Conservation (phyloP, 768 basidiomycete genomes). For the Phaeotremella skinneri region DNA sequence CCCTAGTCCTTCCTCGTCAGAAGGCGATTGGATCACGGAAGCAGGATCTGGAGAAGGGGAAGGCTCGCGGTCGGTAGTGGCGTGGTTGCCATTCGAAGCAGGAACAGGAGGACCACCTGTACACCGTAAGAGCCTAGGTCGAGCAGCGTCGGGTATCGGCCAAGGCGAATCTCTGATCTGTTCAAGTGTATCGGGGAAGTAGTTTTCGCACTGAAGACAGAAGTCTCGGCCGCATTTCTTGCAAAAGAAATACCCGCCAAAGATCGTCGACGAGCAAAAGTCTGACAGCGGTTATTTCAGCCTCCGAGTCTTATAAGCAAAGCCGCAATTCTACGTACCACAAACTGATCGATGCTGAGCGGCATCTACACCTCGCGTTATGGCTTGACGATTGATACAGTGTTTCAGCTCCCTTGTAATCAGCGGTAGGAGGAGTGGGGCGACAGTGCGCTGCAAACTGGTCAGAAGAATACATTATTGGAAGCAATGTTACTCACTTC, state of each 20-base stretch:
- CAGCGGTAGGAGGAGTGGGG: conserved; percentile 38
- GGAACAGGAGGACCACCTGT: neutral
- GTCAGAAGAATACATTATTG: neutral
- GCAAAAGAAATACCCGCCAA: conserved; percentile 86
- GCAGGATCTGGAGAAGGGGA: conserved; percentile 53
- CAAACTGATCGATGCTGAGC: conserved; percentile 40
- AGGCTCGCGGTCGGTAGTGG: too few relatives aligned
- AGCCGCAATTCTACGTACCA: conserved; percentile 23
- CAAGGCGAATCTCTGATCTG: conserved; percentile 29
- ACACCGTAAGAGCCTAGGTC: conserved; percentile 28
- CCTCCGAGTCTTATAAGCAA: neutral
- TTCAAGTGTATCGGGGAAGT: conserved; percentile 57
- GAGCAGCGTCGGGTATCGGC: conserved; percentile 31
- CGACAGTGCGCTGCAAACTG: conserved; percentile 34
- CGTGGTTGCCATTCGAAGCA: too few relatives aligned
- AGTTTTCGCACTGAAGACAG: conserved; percentile 76
- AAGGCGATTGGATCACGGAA: conserved; percentile 56
- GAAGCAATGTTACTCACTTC: conserved; percentile 29
- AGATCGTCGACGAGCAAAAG: conserved; percentile 90
- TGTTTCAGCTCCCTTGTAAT: conserved; percentile 45
- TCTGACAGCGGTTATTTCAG: conserved; percentile 61
- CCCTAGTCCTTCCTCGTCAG: too few relatives aligned
- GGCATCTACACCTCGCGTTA: conserved; percentile 37
- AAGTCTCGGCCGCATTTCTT: conserved; percentile 85
- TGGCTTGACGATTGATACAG: conserved; percentile 28